Base-by-base conservation (phyloP, 2,329 filamentous ascomycete species). In the Aspergillus novoparasiticus region DNA sequence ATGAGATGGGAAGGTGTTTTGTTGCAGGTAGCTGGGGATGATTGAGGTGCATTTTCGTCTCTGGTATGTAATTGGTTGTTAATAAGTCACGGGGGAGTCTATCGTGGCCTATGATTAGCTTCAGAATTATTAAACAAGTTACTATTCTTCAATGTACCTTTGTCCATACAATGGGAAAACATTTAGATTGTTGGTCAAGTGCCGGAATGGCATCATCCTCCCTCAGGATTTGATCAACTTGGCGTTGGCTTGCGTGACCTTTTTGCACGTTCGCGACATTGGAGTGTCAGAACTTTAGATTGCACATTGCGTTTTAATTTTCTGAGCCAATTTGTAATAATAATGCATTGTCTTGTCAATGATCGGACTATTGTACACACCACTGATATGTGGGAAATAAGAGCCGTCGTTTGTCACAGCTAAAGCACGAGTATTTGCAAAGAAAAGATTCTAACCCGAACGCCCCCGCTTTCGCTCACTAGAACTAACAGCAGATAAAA, bases 181-280 rank as follows among this genome's bases (percentile, higher is more conserved):
- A 10, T n/a, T n/a, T 6, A 19, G 39, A n/a, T 41, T 8, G 39
- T 36, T 55, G 34, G 26, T 55, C 51, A 39, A 39, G 32, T 54
- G 51, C 32, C 51, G 21, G 36, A 39, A 55, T 55, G 51, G 51
- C 51, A 55, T 36, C 51, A 55, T 55, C 34, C 19, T 54, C 50
- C 30, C 16, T 53, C 26, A 48, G 3, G 23, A 48, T 53, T 30
- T 16, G 51, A 21, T 28, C 51, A 23, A 30, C 28, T 51, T 51
- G 14, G 48, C 28, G 6, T 54, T 16, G 30, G 51, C 51, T 55
- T 39, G 51, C 51, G 51, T 55, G 51, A 55, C 51, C 21, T 3
- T 19, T 19, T 39, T 4, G 32, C 11, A 23, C 4, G 30, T 39
- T 55, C 11, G n/a, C 51, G 34, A 55, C 51, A 55, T 39, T 26